These are phyloP conservation scores for Podila epigama DNA, from an alignment of 192 early-diverging fungal genomes.

Conservation along the genomic window DNA sequence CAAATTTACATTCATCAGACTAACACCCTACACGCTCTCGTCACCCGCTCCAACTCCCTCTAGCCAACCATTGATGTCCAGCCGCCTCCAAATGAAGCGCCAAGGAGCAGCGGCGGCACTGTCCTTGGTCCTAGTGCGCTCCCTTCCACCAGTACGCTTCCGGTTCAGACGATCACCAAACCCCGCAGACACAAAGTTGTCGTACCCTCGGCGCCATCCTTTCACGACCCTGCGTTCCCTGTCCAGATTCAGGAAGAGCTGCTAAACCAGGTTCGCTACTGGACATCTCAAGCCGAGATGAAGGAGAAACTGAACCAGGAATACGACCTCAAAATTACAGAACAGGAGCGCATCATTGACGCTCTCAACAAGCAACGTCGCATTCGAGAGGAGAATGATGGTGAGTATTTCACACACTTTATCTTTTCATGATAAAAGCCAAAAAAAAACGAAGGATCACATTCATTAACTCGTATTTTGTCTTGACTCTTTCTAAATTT, in stretches of 20 bases:
- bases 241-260: slow-evolving; percentile 46
- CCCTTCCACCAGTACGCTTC: slow-evolving; percentile 28
- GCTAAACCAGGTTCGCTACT: slow-evolving; percentile 47
- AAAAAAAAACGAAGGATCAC: not conserved
- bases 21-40: no score
- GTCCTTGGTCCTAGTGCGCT: slow-evolving; percentile 40
- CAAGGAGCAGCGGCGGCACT: slow-evolving; percentile 1
- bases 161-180: slow-evolving; percentile 37
- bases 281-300: slow-evolving; percentile 49
- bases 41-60: not conserved
- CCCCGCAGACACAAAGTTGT: slow-evolving; percentile 47
- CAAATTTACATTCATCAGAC: no score
- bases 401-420: slow-evolving; percentile 25
- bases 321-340: slow-evolving; percentile 59
- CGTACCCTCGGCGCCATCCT: slow-evolving; percentile 19
- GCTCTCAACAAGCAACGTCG: slow-evolving; percentile 57
- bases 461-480: no score
- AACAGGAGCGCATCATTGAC: slow-evolving; percentile 60
- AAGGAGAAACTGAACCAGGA: slow-evolving; percentile 51
- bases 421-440: not conserved
- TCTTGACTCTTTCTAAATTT: no score
- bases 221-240: slow-evolving; percentile 41
- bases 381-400: slow-evolving; percentile 64
- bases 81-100: slow-evolving; percentile 10
- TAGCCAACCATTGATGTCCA: slow-evolving; percentile 35